Base-by-base conservation (phyloP, 176 grass and related monocot genomes). In the Rhynchospora pubera region DNA sequence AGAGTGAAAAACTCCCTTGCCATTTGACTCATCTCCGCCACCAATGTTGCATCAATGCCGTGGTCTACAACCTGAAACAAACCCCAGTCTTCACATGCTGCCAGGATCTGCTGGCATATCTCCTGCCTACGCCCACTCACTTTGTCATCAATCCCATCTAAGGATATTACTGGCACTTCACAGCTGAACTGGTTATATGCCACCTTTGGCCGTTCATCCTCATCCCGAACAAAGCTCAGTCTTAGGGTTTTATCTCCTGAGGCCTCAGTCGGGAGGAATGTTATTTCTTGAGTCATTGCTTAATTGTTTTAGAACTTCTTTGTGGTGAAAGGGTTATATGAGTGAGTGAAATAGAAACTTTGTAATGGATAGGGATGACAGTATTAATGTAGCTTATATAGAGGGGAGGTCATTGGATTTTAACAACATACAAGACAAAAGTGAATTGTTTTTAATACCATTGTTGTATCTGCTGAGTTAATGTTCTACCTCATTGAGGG, bases 31-130 rank as follows among this genome's bases (percentile, higher is more conserved):
- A 97, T 92, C 7, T 86, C 81, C 6, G 86, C 80, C 9, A 94
- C 71, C 6, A 97, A 78, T 13, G 3, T 83, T 2, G 69, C 69
- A 67, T 92, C 94, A 11, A 97, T 90, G 9, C 91, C 84, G 30
- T 94, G 94, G 85, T 97, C 94, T 4, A 97, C 89, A 18, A 97
- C 94, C 87, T 97, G 94, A 87, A 97, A 97, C 52, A 97, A 57
- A 46, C 94, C 94, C 94, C 94, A 97, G 23, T 52, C 94, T 83
- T 97, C 92, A 86, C 92, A 94, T 18, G 94, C 92, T 0, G 65
- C 83, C 13, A 89, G 83, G 3, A 97, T 88, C 63, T 84, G 34
- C 5, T 7, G 62, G 39, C 94, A 87, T 73, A 97, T 97, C 79
- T 94, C 88, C 15, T 1, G 62, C 21, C 90, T 52, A 26, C 65